Evolutionary conservation across 495 filamentous ascomycete genomes (phyloP).

Genomic region (Cairneyella variabilis): DNA sequence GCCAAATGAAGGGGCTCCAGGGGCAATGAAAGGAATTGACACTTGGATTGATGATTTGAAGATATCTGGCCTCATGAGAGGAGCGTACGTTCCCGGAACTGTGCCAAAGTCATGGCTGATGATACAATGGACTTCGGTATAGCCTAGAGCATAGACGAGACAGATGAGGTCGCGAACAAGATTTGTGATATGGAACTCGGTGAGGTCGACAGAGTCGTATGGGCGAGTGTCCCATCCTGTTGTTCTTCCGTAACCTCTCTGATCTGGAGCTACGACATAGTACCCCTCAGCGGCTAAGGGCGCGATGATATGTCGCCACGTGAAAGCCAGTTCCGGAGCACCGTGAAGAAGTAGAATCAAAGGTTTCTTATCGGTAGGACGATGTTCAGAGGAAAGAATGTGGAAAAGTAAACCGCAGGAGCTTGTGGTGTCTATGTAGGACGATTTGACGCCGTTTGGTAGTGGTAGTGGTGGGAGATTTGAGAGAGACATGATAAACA

Average conservation of each 20-base stretch:
- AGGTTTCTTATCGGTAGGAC: background rate
- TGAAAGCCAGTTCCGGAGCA: slow-evolving; percentile 1
- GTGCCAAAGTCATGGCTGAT: slow-evolving; percentile 10
- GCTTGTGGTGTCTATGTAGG: slow-evolving; percentile 4
- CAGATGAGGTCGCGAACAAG: slow-evolving; percentile 8
- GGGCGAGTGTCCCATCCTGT: slow-evolving; percentile 10
- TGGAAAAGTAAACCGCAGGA: slow-evolving; percentile 7
- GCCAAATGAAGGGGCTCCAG: background rate
- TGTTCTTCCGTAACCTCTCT: slow-evolving; percentile 12
- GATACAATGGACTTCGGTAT: slow-evolving; percentile 4
- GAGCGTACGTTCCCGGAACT: slow-evolving; percentile 2
- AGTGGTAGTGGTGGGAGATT: slow-evolving; percentile 6
- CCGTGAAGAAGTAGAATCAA: slow-evolving; percentile 11
- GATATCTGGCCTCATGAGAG: slow-evolving; percentile 8
- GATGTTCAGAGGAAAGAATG: slow-evolving; percentile 2
- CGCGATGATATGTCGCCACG: slow-evolving; percentile 5
- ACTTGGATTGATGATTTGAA: slow-evolving; percentile 6
- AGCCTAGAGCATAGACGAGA: slow-evolving; percentile 7
- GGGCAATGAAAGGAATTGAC: background rate
- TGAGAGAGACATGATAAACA: no score
- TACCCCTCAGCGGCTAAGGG: slow-evolving; percentile 5
- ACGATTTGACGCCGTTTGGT: slow-evolving; percentile 1
- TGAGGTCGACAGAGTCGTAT: slow-evolving; percentile 3
- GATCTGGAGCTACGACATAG: slow-evolving; percentile 11
- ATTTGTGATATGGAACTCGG: slow-evolving; percentile 3